Evolutionary conservation across 1,284 basidiomycete species (phyloP), one percentile per base, ranked within the genome.

Genomic region (Ganoderma meredithae): DNA sequence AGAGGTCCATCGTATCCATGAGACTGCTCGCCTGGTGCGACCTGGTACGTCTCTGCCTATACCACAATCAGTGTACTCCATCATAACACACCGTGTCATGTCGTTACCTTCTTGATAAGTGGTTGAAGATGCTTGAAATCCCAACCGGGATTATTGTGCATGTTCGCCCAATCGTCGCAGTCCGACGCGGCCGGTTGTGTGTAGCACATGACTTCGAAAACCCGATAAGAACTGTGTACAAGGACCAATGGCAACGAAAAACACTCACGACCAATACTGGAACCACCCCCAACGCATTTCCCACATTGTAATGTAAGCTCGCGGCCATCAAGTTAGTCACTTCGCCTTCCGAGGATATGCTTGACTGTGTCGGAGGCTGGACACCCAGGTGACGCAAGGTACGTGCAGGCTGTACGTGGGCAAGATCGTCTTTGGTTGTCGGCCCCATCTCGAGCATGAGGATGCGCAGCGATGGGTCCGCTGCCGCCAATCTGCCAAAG

Each of bases 161-260:
- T 69, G 0, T 65, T 77, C 69, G 83, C 82, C 86, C 86, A 87
- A 66, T 83, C 84, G 64, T 88, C 84, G 63, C 83, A 88, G 73
- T 88, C 87, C 4, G 86, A 87, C n/a, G 84, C 81, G 19, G 83
- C 76, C 1, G 84, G 82, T 13, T 87, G 83, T 25, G 81, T 84
- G 66, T 88, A 89, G 74, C 84, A 79, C 67, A 81, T 79, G 69
- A 72, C 74, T 76, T 22, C n/a, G 13, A 4, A 27, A 31, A 60
- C 25, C 22, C n/a, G n/a, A n/a, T n/a, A n/a, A n/a, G n/a, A n/a
- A n/a, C n/a, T n/a, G n/a, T n/a, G n/a, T n/a, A n/a, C n/a, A n/a
- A n/a, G n/a, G n/a, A n/a, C n/a, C n/a, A n/a, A n/a, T n/a, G n/a
- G n/a, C n/a, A n/a, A n/a, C n/a, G n/a, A n/a, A n/a, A n/a, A n/a